Base-by-base conservation (phyloP, 1,284 basidiomycete genomes). In the Ganoderma sinense region DNA sequence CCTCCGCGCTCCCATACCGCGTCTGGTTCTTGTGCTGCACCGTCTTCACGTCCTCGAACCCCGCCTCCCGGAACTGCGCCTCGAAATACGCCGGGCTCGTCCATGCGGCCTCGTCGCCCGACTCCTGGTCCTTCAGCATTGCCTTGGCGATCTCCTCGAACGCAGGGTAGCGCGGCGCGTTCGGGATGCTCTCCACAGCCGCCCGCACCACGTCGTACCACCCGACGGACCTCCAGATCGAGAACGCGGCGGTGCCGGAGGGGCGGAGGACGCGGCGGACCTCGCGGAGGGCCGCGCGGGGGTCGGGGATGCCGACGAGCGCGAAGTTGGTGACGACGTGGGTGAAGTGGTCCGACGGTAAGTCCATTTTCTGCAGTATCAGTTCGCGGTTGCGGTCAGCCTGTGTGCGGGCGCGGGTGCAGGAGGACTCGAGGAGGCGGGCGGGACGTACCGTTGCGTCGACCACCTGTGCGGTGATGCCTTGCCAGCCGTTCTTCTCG, bases 371-470 rank as follows among this genome's bases (percentile, higher is more conserved):
- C 67, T 69, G 36, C 36, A 11, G 48, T 58, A n/a, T n/a, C n/a
- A n/a, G n/a, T n/a, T n/a, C n/a, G 29, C n/a, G 23, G 26, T 51
- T 2, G 40, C 16, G 26, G 20, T 62, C 10, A 53, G 45, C 29
- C 36, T 26, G 26, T 33, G 48, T 39, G n/a, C n/a, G 36, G 8
- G 36, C 31, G 10, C 8, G 11, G 10, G n/a, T 18, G 62, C 4
- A 10, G 33, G 26, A 23, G 13, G 40, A 31, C 39, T 31, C 5
- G 16, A 8, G 10, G n/a, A n/a, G n/a, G 29, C 13, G 36, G 18
- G 36, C 39, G 16, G 53, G 53, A n/a, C 67, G 16, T 61, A 69
- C 68, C 64, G 58, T 64, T 33, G 68, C 68, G 53, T 69, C 68
- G 33, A 69, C 33, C 14, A 66, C 40, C 53, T 65, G 61, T 18